Base-by-base conservation (phyloP, 164 flowering plant genomes). In the Pachysandra terminalis region DNA sequence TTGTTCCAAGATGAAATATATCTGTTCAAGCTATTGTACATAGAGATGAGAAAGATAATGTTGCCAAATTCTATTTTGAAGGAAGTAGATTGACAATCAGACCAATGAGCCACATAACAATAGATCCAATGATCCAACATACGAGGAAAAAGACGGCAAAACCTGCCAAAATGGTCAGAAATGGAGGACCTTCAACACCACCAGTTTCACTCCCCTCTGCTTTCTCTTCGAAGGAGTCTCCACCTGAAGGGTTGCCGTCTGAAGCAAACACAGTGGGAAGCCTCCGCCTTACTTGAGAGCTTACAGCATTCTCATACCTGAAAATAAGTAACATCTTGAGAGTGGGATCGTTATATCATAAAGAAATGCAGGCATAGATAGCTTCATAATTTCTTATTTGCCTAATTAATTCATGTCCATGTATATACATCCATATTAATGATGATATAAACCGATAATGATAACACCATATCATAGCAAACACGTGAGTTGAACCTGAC, bases 151-250 rank as follows among this genome's bases (percentile, higher is more conserved):
- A 51, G 25, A 69, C 70, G 15, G 56, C 41, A 55, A 74, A 27
- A 69, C 73, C 77, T 24, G 77, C 77, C 73, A 74, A 61, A 26
- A 74, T 74, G 23, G 77, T 74, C 49, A 74, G 77, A 9, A 74
- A 19, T 14, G 73, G 77, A 68, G 77, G 77, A 19, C 73, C 77
- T 59, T 74, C 56, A 45, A 37, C 23, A 5, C 9, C 77, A 64
- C 49, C 24, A 35, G 45, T n/a, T 22, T 56, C 63, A 45, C 3
- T 48, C 23, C 56, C 73, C 17, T 52, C 68, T 17, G 26, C 24
- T 57, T 69, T 52, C 26, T 45, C 63, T 22, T 54, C 26, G 17
- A 40, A 49, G 9, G 49, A 28, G 21, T 68, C 77, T 19, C 52
- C 26, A 5, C 54, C 41, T 14, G 65, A 52, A 51, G 73, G 61